Base-by-base conservation (phyloP, 2,329 filamentous ascomycete species). In the Microcyclospora pomicola region DNA sequence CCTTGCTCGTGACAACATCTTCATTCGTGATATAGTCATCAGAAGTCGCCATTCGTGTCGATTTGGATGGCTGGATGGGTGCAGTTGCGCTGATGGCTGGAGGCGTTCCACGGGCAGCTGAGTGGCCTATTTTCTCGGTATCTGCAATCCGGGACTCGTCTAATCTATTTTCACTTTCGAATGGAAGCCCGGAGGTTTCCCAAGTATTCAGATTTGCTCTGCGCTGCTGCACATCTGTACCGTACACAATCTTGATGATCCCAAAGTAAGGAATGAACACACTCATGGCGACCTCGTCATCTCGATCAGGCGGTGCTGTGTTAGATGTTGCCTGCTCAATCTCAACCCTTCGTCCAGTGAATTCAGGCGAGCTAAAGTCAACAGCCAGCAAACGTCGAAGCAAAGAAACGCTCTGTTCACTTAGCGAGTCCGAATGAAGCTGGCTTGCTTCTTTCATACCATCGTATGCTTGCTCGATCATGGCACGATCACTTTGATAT, bases 401-500 rank as follows among this genome's bases (percentile, higher is more conserved):
- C 15, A 46, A 33, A 3, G 41, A 33, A 5, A 46, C 39, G 19
- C 47, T 45, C 31, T 46, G 37, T 11, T 30, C 13, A 9, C 39
- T 44, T 4, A 49, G 36, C 5, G n/a, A 12, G 30, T 51, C 47
- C 9, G 38, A 37, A n/a, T 35, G 45, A 12, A 39, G 35, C 2
- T 27, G 36, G 6, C 19, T 24, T 24, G 19, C 19, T 31, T 31
- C 30, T 9, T 55, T 45, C 52, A 67, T 63, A 31, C 48, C 56
- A 34, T 58, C 56, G 6, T 59, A 52, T 1, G 49, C 51, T 16
- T 58, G 53, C 37, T 65, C 61, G 15, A 65, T 49, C 42, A 62
- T 55, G 5, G 51, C 63, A 10, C 63, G 59, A 43, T 67, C 65
- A 14, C 52, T 48, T 5, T 53, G 49, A 1, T 56, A 55, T 42